phyloP scores from a whole-genome alignment of 1,284 basidiomycete genomes.

The Gymnopus androsaceus region DNA sequence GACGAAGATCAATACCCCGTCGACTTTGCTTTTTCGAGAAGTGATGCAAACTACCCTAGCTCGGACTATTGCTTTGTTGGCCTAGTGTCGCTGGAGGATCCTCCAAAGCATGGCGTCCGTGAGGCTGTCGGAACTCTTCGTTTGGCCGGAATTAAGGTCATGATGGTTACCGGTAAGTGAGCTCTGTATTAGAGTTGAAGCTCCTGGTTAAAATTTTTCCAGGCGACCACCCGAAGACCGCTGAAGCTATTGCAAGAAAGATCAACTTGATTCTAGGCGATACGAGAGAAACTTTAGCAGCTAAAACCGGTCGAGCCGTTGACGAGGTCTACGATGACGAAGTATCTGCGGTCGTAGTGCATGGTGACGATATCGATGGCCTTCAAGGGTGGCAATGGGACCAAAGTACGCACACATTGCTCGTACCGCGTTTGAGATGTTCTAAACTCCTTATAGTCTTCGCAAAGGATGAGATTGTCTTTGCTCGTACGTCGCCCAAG shows the following conservation, averaged over 20 bases:
- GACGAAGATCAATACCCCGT: constrained; percentile 46
- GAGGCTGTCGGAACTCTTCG: constrained; percentile 70
- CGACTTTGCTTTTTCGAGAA: constrained; percentile 54
- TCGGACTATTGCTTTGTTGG: constrained; percentile 63
- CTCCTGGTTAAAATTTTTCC: neutral
- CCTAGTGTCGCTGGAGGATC: constrained; percentile 67
- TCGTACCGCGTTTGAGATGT: neutral
- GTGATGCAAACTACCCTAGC: constrained; percentile 54
- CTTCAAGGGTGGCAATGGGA: constrained; percentile 73
- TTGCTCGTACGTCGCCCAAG: constrained; percentile 70
- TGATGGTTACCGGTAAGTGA: constrained; percentile 65
- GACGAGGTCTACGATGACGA: constrained; percentile 70
- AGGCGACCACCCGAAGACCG: constrained; percentile 56
- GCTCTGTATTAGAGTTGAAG: neutral
- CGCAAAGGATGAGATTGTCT: constrained; percentile 68
- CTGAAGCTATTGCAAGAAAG: constrained; percentile 69
- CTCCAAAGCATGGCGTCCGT: constrained; percentile 69
- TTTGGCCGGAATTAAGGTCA: constrained; percentile 70
- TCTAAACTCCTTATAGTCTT: constrained; percentile 47
- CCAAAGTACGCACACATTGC: constrained; percentile 45
- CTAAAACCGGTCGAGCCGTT: constrained; percentile 53
- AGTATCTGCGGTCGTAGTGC: constrained; percentile 62
- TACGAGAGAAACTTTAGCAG: constrained; percentile 59
- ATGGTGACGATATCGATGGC: constrained; percentile 64
- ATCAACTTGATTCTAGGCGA: constrained; percentile 67